phyloP scores from a whole-genome alignment of 495 filamentous ascomycete species.

The Podospora appendiculata region DNA sequence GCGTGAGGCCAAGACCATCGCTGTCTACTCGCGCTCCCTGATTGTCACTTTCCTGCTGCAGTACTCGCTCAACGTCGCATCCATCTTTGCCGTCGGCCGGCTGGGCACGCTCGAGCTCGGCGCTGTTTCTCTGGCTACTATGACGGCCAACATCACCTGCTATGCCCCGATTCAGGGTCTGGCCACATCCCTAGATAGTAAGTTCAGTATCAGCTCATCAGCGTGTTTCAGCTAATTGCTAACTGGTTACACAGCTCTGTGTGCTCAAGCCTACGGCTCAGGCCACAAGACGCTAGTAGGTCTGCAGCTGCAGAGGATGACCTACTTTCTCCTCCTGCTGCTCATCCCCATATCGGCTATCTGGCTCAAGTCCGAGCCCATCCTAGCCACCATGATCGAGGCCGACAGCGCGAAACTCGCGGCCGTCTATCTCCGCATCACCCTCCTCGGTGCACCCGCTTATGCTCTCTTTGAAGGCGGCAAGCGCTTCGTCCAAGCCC shows the following conservation, averaged over 20 bases:
- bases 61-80: slow-evolving; percentile 65
- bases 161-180: slow-evolving; percentile 67
- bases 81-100: slow-evolving; percentile 60
- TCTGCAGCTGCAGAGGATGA: slow-evolving; percentile 64
- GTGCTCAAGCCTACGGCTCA: slow-evolving; percentile 67
- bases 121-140: slow-evolving; percentile 55
- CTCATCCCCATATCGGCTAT: slow-evolving; percentile 54
- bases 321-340: slow-evolving; percentile 53
- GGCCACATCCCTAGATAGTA: slow-evolving; percentile 58
- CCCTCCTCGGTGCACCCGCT: slow-evolving; percentile 57
- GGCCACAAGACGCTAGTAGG: slow-evolving; percentile 64
- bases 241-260: slow-evolving; percentile 34
- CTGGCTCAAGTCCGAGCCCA: slow-evolving; percentile 51
- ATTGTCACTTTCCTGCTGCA: slow-evolving; percentile 66
- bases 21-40: slow-evolving; percentile 49
- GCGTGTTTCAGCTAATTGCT: too few relatives aligned
- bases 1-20: slow-evolving; percentile 65
- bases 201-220: too few relatives aligned
- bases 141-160: slow-evolving; percentile 71
- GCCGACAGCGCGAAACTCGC: slow-evolving; percentile 54
- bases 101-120: slow-evolving; percentile 57
- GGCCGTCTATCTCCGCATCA: slow-evolving; percentile 58
- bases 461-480: slow-evolving; percentile 62
- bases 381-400: slow-evolving; percentile 53
- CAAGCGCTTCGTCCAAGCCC: slow-evolving; percentile 67